These are phyloP conservation scores for Erysiphe pulchra DNA, from an alignment of 2,329 filamentous ascomycete species.

Conservation along the genomic window DNA sequence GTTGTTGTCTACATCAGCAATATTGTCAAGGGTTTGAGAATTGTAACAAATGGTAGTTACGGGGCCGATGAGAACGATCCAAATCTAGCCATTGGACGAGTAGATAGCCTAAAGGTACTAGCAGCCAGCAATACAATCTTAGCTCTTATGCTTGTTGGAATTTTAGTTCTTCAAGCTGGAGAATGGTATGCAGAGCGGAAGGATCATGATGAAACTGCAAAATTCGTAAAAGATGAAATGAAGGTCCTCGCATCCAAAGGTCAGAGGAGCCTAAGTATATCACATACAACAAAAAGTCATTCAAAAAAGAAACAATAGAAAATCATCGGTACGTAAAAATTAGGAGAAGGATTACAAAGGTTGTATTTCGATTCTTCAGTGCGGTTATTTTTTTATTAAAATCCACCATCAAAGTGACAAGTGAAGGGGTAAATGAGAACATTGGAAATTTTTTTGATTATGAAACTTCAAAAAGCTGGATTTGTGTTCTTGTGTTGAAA, in stretches of 20 bases:
- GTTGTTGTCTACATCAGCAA: slow-evolving; percentile 87
- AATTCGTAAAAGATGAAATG: slow-evolving; percentile 23
- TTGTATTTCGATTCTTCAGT: too few relatives aligned
- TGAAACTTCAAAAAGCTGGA: too few relatives aligned
- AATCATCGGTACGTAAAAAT: neutral
- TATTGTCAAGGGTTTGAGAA: slow-evolving; percentile 79
- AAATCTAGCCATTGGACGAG: slow-evolving; percentile 47
- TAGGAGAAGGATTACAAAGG: neutral
- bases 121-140: slow-evolving; percentile 91
- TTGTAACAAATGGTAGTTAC: slow-evolving; percentile 43
- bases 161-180: slow-evolving; percentile 78
- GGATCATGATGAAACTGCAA: slow-evolving; percentile 54
- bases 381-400: too few relatives aligned
- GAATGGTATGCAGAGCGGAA: slow-evolving; percentile 98
- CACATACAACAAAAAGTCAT: slow-evolving; percentile 8
- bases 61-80: slow-evolving; percentile 18
- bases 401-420: too few relatives aligned
- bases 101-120: slow-evolving; percentile 77
- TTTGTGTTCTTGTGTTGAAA: too few relatives aligned
- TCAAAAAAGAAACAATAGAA: slow-evolving; percentile 15
- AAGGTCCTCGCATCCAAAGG: slow-evolving; percentile 15
- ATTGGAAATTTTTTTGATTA: too few relatives aligned
- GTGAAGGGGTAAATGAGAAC: too few relatives aligned
- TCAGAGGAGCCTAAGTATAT: slow-evolving; percentile 8
- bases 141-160: slow-evolving; percentile 72